Evolutionary conservation across 2,329 filamentous ascomycete species (phyloP), one percentile per base, ranked within the genome.

Genomic region (Colletotrichum tofieldiae): DNA sequence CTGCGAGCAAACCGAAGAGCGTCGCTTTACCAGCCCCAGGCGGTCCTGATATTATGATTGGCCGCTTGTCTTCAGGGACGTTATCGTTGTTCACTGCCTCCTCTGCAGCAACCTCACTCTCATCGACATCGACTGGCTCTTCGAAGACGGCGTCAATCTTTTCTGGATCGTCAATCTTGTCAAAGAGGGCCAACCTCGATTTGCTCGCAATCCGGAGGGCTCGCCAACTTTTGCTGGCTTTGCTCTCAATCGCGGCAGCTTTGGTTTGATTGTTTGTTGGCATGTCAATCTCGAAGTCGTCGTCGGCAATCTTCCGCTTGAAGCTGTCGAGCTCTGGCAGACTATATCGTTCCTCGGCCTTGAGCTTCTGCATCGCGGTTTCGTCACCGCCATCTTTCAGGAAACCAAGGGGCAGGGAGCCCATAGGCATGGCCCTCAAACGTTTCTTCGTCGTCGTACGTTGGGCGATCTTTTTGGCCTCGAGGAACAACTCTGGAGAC

Each of bases 141-240:
- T 88, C 82, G 71, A 91, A 92, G 16, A 92, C 84, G 43, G 84
- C 78, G 65, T 87, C 86, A 41, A 92, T 87, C 73, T 94, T 93
- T 79, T 93, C 93, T 51, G 93, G 92, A 75, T 95, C 92, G 67
- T 98, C 95, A 59, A 98, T 93, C 81, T 93, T 94, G 81, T 98
- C 95, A 80, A 98, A 96, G 26, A 91, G 85, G 55, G 90, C 88
- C 75, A 98, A 88, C 77, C 93, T 93, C 68, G 87, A 91, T 75
- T 90, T 91, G 67, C 93, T 91, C 12, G 94, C 93, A 75, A 97
- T 89, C 64, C 96, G 91, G 74, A 99, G 85, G 6, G 94, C 94
- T 76, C 95, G 90, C 96, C 96, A 99, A 68, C 91, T 93, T 81
- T 97, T 96, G 84, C 94, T 98, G 26, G 92, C 91, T 81, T 97